Evolutionary conservation across 2,329 filamentous ascomycete species (phyloP), one percentile per base, ranked within the genome.

Genomic region (Penicillium sp.): DNA sequence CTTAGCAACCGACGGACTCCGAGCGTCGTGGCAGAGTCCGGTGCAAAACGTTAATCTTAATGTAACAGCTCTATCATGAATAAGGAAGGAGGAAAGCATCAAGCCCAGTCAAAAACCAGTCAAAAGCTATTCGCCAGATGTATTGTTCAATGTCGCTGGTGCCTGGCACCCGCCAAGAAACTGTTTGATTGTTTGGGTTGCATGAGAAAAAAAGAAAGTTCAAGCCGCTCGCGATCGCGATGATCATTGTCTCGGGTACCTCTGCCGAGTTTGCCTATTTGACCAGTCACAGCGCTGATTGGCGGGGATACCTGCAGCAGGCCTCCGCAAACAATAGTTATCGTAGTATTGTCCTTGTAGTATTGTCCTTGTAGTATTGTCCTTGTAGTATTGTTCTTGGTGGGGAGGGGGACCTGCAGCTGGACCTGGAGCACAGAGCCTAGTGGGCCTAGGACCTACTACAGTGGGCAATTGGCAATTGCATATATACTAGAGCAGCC

Each of bases 301-400:
- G 57, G 24, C 19, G 19, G 58, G 64, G 61, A 47, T 55, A 44
- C 19, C 64, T 59, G 59, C 58, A 51, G 58, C 8, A 51, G 38
- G 40, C 38, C 42, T 54, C 65, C 57, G 66, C 63, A 67, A 65
- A 65, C 60, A 65, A 57, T 57, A 26, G 13, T 26, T 26, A 8
- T 9, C 44, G 28, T 56, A 24, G 54, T 45, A 45, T 62, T 62
- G 63, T 64, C 50, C 50, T 59, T 45, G 55, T 56, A 50, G 19
- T 53, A 62, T 63, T 61, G 56, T n/a, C n/a, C n/a, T n/a, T n/a
- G 28, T 56, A 24, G 54, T 45, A 45, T 62, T 62, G 63, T 64
- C 50, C 50, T 59, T 45, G 55, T 56, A 50, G 19, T 53, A 62
- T 63, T 61, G 56, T 65, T 67, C 56, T 58, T 58, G 53, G 56